A percentile compares a stretch with the other conserved stretches of the same genome.
Conservation (phyloP, 1,139 yeast species). For the Diutina scorzettiae region DNA sequence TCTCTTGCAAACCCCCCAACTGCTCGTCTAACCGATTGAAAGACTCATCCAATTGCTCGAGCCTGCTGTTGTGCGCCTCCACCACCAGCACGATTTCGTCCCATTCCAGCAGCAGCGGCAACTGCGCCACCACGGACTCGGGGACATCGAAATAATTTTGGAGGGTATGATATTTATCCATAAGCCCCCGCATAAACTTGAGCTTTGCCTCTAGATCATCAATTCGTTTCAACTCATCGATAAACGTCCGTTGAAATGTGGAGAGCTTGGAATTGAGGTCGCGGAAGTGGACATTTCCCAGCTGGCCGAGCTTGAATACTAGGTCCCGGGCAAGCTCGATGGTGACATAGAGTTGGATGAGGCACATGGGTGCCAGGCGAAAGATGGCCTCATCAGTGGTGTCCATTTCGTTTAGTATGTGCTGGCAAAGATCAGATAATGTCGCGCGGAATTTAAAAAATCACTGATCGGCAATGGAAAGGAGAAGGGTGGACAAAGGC, state of each 20-base stretch:
- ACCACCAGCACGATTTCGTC: neutral
- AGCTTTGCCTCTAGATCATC: constrained; percentile 23
- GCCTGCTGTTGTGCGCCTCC: neutral
- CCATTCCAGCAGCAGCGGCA: neutral
- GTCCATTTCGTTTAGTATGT: neutral
- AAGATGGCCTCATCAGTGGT: constrained; percentile 10
- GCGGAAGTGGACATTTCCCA: constrained; percentile 80
- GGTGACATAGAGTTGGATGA: constrained; percentile 87
- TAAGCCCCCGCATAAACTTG: neutral
- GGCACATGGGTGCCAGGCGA: constrained; percentile 88
- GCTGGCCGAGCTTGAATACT: constrained; percentile 67
- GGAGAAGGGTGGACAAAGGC: too few relatives aligned
- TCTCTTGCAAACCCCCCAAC: constrained; percentile 19
- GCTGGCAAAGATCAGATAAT: constrained; percentile 6
- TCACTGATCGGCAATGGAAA: too few relatives aligned
- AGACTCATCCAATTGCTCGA: constrained; percentile 22
- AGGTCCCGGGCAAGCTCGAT: constrained; percentile 82
- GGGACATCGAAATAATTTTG: neutral
- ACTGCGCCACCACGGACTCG: neutral
- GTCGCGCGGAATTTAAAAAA: too few relatives aligned
- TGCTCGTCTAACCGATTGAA: constrained; percentile 16
- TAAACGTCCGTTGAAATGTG: constrained; percentile 79
- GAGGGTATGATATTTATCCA: constrained; percentile 1
- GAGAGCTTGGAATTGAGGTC: constrained; percentile 73
- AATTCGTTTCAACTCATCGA: constrained; percentile 59